Conservation (phyloP, 371 early-diverging fungal species). For the Cokeromyces recurvatus region DNA sequence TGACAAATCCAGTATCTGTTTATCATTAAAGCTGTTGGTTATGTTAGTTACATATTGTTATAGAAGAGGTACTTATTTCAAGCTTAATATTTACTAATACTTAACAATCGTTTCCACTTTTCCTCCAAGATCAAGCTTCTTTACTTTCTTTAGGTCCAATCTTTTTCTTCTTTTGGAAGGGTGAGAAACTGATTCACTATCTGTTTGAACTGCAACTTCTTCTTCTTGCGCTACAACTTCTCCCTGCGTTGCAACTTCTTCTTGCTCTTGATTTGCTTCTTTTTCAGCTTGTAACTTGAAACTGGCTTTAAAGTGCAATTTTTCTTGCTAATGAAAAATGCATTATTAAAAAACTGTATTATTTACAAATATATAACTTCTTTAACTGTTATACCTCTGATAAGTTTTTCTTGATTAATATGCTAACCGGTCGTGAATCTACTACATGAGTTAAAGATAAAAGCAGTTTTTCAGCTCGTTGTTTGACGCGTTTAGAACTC, state of each 20-base stretch:
- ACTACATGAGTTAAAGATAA: too few species aligned
- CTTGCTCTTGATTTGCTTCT: slow-evolving; percentile 1
- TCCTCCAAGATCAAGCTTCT: slow-evolving; percentile 1
- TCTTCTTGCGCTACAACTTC: background rate
- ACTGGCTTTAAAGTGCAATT: background rate
- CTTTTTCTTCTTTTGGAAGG: slow-evolving; percentile 1
- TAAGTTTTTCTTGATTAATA: slow-evolving; percentile 1
- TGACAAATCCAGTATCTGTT: slow-evolving; percentile 7
- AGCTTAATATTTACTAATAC: slow-evolving; percentile 2
- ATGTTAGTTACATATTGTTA: slow-evolving; percentile 1
- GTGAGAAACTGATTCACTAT: background rate
- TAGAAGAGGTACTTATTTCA: slow-evolving; percentile 4
- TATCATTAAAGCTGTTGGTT: slow-evolving; percentile 8
- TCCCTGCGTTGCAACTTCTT: slow-evolving; percentile 1
- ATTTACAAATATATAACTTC: slow-evolving; percentile 1
- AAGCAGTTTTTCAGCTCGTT: too few species aligned
- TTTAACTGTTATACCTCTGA: background rate
- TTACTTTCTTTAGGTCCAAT: slow-evolving; percentile 1
- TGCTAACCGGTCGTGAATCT: too few species aligned
- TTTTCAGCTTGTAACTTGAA: slow-evolving; percentile 1
- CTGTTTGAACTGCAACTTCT: background rate
- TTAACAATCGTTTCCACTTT: slow-evolving; percentile 4
- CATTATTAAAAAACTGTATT: background rate
- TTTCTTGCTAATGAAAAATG: background rate
- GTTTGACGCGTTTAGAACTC: too few species aligned